These are phyloP conservation scores for Exophiala phaeomuriformis DNA, from an alignment of 2,329 filamentous ascomycete genomes.

Conservation along the genomic window DNA sequence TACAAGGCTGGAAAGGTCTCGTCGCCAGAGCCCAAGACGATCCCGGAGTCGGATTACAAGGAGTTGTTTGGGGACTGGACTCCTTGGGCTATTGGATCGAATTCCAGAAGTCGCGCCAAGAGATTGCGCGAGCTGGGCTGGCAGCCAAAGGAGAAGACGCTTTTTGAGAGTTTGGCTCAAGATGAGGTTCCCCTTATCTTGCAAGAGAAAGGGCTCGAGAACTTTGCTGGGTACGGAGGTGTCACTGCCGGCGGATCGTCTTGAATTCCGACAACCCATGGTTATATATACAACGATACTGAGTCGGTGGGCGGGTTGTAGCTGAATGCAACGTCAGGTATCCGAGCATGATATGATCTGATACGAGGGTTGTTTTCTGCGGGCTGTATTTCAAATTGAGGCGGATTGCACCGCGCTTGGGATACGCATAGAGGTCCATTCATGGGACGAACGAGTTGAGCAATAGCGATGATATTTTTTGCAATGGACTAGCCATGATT, in stretches of 20 bases:
- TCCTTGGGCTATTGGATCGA: conserved; percentile 36
- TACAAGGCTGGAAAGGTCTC: conserved; percentile 35
- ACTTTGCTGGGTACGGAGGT: conserved; percentile 52
- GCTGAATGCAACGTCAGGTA: no score
- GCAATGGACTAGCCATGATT: no score
- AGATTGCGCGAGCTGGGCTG: conserved; percentile 42
- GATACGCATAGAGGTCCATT: no score
- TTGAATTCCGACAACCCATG: conserved; percentile 47
- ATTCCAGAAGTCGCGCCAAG: conserved; percentile 40
- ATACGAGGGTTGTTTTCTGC: no score
- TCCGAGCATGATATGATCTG: no score
- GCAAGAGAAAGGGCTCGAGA: conserved; percentile 9
- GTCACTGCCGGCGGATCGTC: conserved; percentile 53
- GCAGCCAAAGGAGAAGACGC: conserved; percentile 41
- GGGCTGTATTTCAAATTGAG: no score
- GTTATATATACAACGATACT: no score
- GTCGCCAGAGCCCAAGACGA: conserved; percentile 33
- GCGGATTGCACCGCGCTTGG: no score
- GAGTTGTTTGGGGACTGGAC: conserved; percentile 39
- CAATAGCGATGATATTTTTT: no score
- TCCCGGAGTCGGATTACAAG: conserved; percentile 35
- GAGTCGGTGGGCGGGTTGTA: no score
- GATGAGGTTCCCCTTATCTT: conserved; percentile 34
- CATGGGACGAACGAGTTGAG: no score
- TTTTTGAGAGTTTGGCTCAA: conserved; percentile 34